These are phyloP conservation scores for Leccinum olivaceoglutinosum DNA, from an alignment of 1,284 basidiomycete species.

Conservation along the genomic window DNA sequence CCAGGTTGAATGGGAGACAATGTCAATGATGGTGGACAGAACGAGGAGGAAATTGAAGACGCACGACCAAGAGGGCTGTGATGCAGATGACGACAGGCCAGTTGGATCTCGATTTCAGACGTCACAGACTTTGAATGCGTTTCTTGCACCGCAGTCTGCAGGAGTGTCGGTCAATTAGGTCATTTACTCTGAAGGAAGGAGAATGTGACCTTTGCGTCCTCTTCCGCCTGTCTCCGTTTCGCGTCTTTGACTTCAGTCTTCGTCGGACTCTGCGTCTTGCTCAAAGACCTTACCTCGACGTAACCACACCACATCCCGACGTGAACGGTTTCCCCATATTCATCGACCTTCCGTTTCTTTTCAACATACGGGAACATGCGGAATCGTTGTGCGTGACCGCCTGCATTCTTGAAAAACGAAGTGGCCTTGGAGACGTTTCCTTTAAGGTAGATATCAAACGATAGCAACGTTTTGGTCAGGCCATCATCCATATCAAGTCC, in stretches of 20 bases:
- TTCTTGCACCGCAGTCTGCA: slow-evolving; percentile 68
- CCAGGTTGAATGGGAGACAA: no score
- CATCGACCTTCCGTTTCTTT: slow-evolving; percentile 87
- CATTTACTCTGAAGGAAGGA: slow-evolving; percentile 3
- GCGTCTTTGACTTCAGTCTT: slow-evolving; percentile 56
- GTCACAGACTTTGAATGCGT: slow-evolving; percentile 90
- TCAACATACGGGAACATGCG: slow-evolving; percentile 98
- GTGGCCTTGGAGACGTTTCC: slow-evolving; percentile 83
- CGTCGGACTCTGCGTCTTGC: slow-evolving; percentile 81
- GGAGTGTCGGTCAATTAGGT: slow-evolving; percentile 2
- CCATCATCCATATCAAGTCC: slow-evolving; percentile 68
- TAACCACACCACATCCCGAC: slow-evolving; percentile 84
- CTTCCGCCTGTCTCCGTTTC: slow-evolving; percentile 68
- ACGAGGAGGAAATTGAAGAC: no score
- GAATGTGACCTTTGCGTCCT: slow-evolving; percentile 61
- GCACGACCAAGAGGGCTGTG: no score
- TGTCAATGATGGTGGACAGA: no score
- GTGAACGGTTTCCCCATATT: slow-evolving; percentile 94
- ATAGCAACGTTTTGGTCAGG: slow-evolving; percentile 67
- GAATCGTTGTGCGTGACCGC: slow-evolving; percentile 70
- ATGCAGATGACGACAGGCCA: slow-evolving; percentile 59
- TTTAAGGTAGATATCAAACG: slow-evolving; percentile 95
- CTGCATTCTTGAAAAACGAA: slow-evolving; percentile 78
- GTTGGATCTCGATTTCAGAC: slow-evolving; percentile 67
- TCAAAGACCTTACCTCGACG: slow-evolving; percentile 85